Evolutionary conservation across 805 yeast genomes (phyloP).

Genomic region (Sugiyamaella chiloensis): DNA sequence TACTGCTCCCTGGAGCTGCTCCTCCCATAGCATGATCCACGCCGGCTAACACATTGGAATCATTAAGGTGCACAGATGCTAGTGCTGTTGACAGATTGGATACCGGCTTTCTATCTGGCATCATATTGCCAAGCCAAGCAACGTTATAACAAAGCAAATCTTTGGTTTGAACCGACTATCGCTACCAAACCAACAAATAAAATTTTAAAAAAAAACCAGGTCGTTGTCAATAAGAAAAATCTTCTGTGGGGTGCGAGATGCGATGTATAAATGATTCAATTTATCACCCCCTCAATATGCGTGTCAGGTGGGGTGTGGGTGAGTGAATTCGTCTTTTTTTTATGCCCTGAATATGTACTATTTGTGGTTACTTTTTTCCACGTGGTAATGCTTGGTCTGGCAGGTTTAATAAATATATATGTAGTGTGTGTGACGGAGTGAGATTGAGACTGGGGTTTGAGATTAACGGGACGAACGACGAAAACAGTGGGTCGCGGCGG

Average conservation of each 20-base stretch:
- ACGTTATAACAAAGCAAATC: too few relatives aligned
- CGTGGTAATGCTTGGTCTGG: constrained; percentile 2
- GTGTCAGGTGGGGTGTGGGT: constrained; percentile 3
- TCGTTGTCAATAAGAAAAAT: too few relatives aligned
- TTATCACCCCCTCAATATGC: constrained; percentile 4
- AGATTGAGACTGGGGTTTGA: too few relatives aligned
- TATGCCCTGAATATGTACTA: not conserved
- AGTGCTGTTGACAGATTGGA: constrained; percentile 32
- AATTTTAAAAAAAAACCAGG: too few relatives aligned
- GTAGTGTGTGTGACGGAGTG: too few relatives aligned
- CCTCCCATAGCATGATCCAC: constrained; percentile 4
- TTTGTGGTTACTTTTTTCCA: constrained; percentile 5
- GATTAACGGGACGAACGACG: too few relatives aligned
- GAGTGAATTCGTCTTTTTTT: too few relatives aligned
- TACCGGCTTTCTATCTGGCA: constrained; percentile 23
- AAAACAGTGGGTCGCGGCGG: not conserved
- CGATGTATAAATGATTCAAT: not conserved
- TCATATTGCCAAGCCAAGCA: constrained; percentile 8
- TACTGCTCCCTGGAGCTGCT: constrained; percentile 1
- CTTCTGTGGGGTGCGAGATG: too few relatives aligned
- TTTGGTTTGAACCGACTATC: too few relatives aligned
- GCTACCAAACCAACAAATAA: too few relatives aligned
- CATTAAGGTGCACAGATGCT: constrained; percentile 28
- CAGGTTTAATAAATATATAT: too few relatives aligned
- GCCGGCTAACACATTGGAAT: not conserved